A percentile compares a stretch with the other conserved stretches of the same genome.
Evolutionary conservation across 208 protist species (phyloP).

Genomic region (Trypanosomatidae sp.): DNA sequence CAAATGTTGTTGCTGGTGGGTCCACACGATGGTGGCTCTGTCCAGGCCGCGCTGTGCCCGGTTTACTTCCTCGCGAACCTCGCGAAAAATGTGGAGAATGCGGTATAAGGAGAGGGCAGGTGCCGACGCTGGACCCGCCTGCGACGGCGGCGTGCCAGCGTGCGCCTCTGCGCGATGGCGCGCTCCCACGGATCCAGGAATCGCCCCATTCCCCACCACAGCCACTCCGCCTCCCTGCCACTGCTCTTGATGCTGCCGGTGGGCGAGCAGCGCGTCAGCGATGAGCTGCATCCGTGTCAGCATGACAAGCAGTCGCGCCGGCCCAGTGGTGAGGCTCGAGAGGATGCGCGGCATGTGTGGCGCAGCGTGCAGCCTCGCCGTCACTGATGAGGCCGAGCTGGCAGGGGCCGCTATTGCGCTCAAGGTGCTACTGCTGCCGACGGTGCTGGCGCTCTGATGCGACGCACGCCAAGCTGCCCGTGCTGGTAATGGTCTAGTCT

Average conservation of each 20-base stretch:
- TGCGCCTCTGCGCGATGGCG: neutral
- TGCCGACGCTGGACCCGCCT: neutral
- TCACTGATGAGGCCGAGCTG: neutral
- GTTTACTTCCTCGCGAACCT: conserved; percentile 20
- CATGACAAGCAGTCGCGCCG: conserved; percentile 34
- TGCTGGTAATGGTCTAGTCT: neutral
- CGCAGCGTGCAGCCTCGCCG: conserved; percentile 1
- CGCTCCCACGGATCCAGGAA: neutral
- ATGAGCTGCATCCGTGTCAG: conserved; percentile 38
- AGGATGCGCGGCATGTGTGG: conserved; percentile 29
- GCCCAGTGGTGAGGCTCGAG: conserved; percentile 20
- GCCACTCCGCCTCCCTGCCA: neutral
- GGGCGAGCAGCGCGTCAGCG: conserved; percentile 21
- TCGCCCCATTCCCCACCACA: neutral
- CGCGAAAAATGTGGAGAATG: conserved; percentile 15
- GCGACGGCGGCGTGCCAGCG: neutral
- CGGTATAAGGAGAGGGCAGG: conserved; percentile 9
- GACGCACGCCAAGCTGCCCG: neutral
- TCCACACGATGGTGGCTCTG: conserved; percentile 11
- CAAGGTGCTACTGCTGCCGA: neutral
- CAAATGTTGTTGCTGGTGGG: conserved; percentile 10
- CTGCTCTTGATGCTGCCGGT: conserved; percentile 12
- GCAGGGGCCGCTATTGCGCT: neutral
- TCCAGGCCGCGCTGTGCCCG: conserved; percentile 18
- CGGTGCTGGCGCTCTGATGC: neutral